Evolutionary conservation across 1,284 basidiomycete species (phyloP), one percentile per base, ranked within the genome.

Genomic region (Trametes sp.): DNA sequence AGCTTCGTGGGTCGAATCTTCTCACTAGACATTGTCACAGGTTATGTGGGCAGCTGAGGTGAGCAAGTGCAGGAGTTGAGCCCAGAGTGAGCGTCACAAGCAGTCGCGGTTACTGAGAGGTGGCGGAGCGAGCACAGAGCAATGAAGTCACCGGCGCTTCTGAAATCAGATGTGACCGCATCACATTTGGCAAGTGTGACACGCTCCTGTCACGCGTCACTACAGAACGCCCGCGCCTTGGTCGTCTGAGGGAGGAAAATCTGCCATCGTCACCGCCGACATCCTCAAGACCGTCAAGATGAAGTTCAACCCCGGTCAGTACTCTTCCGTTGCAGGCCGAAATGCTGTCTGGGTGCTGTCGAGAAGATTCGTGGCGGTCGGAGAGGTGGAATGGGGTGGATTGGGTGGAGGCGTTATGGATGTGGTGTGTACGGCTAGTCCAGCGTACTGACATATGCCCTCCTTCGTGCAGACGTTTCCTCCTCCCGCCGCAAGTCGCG

Each of bases 401-500:
- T 91, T 81, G 77, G 63, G 61, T 45, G 51, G 57, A 66, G 61
- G 68, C 63, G 55, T 63, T 73, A 69, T 75, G 78, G 88, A 88
- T 89, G 81, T 72, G 74, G 76, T 68, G 62, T 66, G 55, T 50
- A 62, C 24, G 49, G 50, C 59, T 31, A 63, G 61, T 63, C 41
- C 64, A 63, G 67, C 62, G 61, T 71, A 72, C 70, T 75, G 67
- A 73, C 65, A 66, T 65, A 31, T 38, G 69, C 70, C 56, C 38
- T 29, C 55, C 64, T 61, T 31, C 54, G 26, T 68, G 33, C 73
- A 94, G 93, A 93, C 77, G 85, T 90, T 75, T 92, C 93, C 70
- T 93, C 92, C 69, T 94, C 93, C 77, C 90, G 95, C 78, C 94
- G 96, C 87, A 98, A 97, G 88, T 89, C 91, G 76, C 94, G 95